Evolutionary conservation across 129 eudicot genomes (phyloP).

Genomic region (Solidago caesia): DNA sequence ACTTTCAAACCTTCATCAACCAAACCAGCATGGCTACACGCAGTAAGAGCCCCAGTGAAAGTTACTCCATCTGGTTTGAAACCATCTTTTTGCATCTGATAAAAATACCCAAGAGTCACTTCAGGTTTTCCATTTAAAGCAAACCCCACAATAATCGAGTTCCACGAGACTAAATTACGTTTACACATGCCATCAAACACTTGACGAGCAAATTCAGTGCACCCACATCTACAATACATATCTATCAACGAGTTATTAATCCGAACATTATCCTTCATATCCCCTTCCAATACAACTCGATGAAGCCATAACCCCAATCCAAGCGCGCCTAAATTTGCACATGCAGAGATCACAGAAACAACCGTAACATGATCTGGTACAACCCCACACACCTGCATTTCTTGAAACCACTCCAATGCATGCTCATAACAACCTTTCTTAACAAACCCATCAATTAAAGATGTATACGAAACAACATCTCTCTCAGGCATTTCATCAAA

Average conservation of each 20-base stretch:
- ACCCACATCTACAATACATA: conserved; percentile 74
- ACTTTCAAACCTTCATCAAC: conserved; percentile 58
- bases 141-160: conserved; percentile 76
- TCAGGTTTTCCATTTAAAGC: conserved; percentile 69
- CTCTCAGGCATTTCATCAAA: conserved; percentile 70
- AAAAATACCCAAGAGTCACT: conserved; percentile 50
- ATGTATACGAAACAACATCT: conserved; percentile 54
- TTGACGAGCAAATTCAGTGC: conserved; percentile 40
- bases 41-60: conserved; percentile 59
- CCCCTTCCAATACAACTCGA: conserved; percentile 34
- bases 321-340: conserved; percentile 71
- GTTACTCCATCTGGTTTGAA: conserved; percentile 56
- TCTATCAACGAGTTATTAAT: conserved; percentile 59
- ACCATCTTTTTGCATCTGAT: conserved; percentile 47
- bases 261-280: conserved; percentile 36
- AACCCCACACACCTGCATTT: conserved; percentile 56
- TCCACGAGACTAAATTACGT: conserved; percentile 62
- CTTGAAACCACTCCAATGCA: conserved; percentile 61
- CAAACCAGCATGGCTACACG: conserved; percentile 70
- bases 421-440: conserved; percentile 46
- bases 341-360: conserved; percentile 62
- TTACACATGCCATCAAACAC: conserved; percentile 45
- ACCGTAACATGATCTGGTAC: conserved; percentile 68
- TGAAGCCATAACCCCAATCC: conserved; percentile 66
- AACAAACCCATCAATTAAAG: conserved; percentile 74